A percentile compares a stretch with the other conserved stretches of the same genome.
phyloP scores from a whole-genome alignment of 371 early-diverging fungal genomes.

The Rhizopus arrhizus region DNA sequence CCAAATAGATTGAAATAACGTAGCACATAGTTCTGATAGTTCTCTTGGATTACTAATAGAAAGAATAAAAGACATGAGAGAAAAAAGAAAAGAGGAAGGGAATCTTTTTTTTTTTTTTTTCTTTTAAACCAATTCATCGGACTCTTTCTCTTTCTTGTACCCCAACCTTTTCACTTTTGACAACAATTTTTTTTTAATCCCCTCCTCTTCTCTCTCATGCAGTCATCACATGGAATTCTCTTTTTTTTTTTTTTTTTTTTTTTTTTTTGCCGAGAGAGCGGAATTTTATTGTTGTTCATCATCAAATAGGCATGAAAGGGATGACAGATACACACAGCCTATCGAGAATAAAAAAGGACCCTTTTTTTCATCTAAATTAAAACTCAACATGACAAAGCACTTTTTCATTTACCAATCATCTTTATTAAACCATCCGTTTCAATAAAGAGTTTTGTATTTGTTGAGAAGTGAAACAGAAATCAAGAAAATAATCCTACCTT shows the following conservation, averaged over 20 bases:
- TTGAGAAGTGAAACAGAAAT: too few relatives aligned
- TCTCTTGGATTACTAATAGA: conserved; percentile 32
- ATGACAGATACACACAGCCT: background rate
- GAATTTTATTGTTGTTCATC: background rate
- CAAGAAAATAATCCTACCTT: too few relatives aligned
- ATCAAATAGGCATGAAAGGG: too few relatives aligned
- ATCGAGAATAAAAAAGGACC: background rate
- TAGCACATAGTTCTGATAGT: conserved; percentile 50
- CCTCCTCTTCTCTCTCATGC: background rate
- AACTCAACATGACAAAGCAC: too few relatives aligned
- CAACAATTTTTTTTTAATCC: conserved; percentile 4
- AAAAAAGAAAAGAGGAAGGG: conserved; percentile 13
- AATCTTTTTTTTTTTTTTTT: conserved; percentile 2
- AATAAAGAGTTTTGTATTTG: too few relatives aligned
- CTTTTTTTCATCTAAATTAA: conserved; percentile 9
- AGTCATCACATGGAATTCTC: background rate
- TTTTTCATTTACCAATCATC: too few relatives aligned
- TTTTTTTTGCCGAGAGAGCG: background rate
- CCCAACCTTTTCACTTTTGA: conserved; percentile 9
- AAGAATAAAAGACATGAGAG: conserved; percentile 20
- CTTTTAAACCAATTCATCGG: background rate
- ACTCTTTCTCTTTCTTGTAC: conserved; percentile 7
- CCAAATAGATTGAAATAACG: conserved; percentile 52
- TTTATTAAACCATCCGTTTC: too few relatives aligned
- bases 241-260: too few relatives aligned